Base-by-base conservation (phyloP, 177 flowering plant genomes). In the Telopea speciosissima region DNA sequence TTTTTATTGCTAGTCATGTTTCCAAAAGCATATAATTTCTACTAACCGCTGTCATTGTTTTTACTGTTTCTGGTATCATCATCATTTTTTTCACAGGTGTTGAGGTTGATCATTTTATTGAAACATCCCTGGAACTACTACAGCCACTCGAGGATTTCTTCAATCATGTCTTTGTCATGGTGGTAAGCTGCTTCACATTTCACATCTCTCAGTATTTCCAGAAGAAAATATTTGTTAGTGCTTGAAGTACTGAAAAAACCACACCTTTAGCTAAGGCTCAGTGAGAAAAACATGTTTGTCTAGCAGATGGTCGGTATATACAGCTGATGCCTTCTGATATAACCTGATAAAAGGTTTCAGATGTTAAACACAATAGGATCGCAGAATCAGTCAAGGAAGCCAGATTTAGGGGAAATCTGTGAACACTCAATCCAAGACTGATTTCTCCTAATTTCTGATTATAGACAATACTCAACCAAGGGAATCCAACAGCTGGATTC, bases 91-190 rank as follows among this genome's bases (percentile, higher is more conserved):
- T 72, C 66, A 70, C 80, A 90, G 98, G 82, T 78, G 83, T 88
- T 74, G 97, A 89, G 74, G 82, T 95, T 65, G 97, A 92, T 78
- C 87, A 87, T 62, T 95, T 95, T 83, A 72, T 90, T 44, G 89
- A 95, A 67, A 71, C 80, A 70, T 92, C 99, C 17, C 76, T 80
- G 13, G 75, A 80, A 67, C 87, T 95, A 65, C 26, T 91, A 67
- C 87, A 90, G 54, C 99, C 99, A 42, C 89, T 95, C 14, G 96
- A 90, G 65, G 84, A 89, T 75, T 95, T 95, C 83, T 95, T 95
- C 75, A 82, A 87, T 68, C 52, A 84, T 67, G 97, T 95, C 62
- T 95, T 92, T 76, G 99, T 95, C n/a, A 92, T 95, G 99, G 99
- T 91, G 97, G 99, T 95, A 92, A 61, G 97, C 71, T 68, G 31